A percentile compares a stretch with the other conserved stretches of the same genome.
Conservation (phyloP, 139 green algal species). For the Closterium sp. region DNA sequence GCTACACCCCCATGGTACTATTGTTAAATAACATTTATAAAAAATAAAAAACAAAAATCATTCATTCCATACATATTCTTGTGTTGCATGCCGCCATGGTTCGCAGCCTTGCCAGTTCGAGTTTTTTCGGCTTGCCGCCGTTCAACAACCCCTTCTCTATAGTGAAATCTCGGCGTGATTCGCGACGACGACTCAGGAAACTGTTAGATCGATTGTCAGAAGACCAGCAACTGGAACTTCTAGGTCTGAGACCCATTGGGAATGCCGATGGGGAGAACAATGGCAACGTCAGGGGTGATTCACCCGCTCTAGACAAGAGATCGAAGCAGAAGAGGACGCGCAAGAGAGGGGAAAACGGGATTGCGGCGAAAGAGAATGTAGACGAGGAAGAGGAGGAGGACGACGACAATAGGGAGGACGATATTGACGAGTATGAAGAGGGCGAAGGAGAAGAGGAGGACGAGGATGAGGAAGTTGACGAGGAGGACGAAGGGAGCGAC, state of each 20-base stretch:
- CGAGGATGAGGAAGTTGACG: slow-evolving; percentile 7
- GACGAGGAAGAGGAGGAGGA: not conserved
- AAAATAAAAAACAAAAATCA: no score
- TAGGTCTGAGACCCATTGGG: not conserved
- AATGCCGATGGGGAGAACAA: not conserved
- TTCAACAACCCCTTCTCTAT: not conserved
- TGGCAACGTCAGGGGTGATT: no score
- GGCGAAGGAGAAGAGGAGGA: slow-evolving; percentile 4
- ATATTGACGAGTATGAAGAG: not conserved
- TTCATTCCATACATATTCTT: no score
- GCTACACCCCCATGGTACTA: no score
- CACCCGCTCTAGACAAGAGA: no score
- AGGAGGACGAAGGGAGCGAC: not conserved
- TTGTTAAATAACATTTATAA: no score
- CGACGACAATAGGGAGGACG: not conserved
- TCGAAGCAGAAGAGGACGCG: not conserved
- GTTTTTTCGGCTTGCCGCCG: not conserved
- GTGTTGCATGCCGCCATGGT: not conserved
- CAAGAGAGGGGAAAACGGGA: not conserved
- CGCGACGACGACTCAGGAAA: not conserved
- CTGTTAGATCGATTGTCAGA: not conserved
- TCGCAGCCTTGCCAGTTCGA: not conserved
- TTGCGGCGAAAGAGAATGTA: not conserved
- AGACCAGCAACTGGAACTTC: not conserved
- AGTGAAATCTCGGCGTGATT: not conserved